Conservation (phyloP, 1,284 basidiomycete species). For the Puccinia sorghi region DNA sequence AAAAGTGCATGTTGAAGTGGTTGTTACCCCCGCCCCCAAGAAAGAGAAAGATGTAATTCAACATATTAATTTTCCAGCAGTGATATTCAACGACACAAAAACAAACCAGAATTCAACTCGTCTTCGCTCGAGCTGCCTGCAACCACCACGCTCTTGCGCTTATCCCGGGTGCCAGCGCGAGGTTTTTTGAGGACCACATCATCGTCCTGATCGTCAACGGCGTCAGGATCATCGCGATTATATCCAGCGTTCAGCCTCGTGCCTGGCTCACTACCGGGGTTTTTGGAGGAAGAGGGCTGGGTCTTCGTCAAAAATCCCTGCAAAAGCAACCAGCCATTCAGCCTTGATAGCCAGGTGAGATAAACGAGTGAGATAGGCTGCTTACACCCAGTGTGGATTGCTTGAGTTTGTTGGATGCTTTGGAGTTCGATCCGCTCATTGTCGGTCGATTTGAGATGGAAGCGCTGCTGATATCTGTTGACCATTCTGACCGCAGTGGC, state of each 20-base stretch:
- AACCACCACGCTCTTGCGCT: constrained; percentile 18
- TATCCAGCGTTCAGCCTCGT: neutral
- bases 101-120: neutral
- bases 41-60: neutral
- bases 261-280: constrained; percentile 4
- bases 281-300: neutral
- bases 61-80: neutral
- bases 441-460: neutral
- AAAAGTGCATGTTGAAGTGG: neutral
- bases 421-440: constrained; percentile 10
- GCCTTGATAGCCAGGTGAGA: neutral
- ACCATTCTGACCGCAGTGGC: too few relatives aligned
- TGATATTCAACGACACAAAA: neutral
- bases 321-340: neutral
- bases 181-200: neutral
- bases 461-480: too few relatives aligned
- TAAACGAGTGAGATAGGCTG: neutral
- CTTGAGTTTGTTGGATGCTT: constrained; percentile 19
- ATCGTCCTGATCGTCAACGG: neutral
- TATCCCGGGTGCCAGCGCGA: neutral
- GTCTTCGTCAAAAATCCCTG: constrained; percentile 15
- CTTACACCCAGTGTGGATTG: constrained; percentile 39
- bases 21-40: neutral
- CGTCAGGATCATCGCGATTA: neutral
- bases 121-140: constrained; percentile 32